A percentile compares a stretch with the other conserved stretches of the same genome.
phyloP scores from a whole-genome alignment of 129 eudicot species.

The Artemisia annua region DNA sequence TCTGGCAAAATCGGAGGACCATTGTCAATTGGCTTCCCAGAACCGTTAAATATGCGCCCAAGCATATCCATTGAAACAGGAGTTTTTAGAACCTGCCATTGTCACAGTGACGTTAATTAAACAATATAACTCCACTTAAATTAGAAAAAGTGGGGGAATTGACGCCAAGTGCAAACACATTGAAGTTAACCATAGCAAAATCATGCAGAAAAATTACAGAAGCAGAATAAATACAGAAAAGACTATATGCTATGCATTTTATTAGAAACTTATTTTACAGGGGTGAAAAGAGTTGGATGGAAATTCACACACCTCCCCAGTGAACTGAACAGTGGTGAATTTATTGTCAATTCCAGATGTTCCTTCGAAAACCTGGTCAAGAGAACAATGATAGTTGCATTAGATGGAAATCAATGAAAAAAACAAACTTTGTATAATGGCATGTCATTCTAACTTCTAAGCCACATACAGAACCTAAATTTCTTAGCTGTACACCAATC shows the following conservation, averaged over 20 bases:
- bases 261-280: background rate
- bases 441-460: conserved; percentile 10
- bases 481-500: background rate
- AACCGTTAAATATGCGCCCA: conserved; percentile 96
- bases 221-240: too few relatives aligned
- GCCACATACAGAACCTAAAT: background rate
- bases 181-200: too few relatives aligned
- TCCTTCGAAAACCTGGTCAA: conserved; percentile 89
- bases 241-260: background rate
- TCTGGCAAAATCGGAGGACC: conserved; percentile 97
- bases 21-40: conserved; percentile 95
- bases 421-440: background rate
- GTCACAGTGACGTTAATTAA: background rate
- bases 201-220: too few relatives aligned
- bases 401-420: background rate
- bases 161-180: background rate
- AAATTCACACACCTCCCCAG: conserved; percentile 70
- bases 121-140: background rate
- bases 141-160: background rate
- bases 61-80: conserved; percentile 98
- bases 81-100: conserved; percentile 79
- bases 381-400: conserved; percentile 14
- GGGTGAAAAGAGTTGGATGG: conserved; percentile 6
- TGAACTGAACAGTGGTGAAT: conserved; percentile 92
- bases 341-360: conserved; percentile 98